Evolutionary conservation across 139 green algal species (phyloP), one percentile per base, ranked within the genome.

Genomic region (Picochlorum sp.): DNA sequence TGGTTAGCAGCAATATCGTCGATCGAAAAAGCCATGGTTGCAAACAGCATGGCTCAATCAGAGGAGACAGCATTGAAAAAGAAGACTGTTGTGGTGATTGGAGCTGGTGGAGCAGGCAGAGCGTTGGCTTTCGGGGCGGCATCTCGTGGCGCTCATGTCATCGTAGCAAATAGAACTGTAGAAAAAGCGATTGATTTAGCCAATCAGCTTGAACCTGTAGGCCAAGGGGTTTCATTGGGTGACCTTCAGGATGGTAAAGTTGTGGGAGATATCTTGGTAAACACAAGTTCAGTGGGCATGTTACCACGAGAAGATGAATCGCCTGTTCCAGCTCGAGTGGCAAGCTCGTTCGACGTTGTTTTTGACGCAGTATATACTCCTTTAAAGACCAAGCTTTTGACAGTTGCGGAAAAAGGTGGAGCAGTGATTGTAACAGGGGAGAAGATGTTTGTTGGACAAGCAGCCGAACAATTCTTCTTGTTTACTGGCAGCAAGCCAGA

Each of bases 331-430:
- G 59, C 61, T 8, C 44, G 55, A 1, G 81, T 69, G 2, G 33
- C 94, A n/a, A 30, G n/a, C 2, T 20, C 31, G 30, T 86, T 73
- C 36, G 22, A 71, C 36, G 63, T 97, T 2, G 93, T 96, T 10
- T 99, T 99, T 77, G 92, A 99, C 52, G 93, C 93, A 0, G 82
- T 99, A 8, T 99, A 99, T 82, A 97, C 84, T 1, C 92, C 92
- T 16, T 69, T 94, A 54, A 61, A 91, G 26, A 98, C 91, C 2
- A 77, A 59, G 41, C 71, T 96, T 61, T 72, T 96, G 32, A 59
- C 53, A 33, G 75, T 91, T 20, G 84, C 80, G 10, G 29, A 50
- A 6, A 65, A 31, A 3, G 61, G 30, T 7, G 84, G 84, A 6
- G 78, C 61, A 25, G 52, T 13, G 3, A 50, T 73, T 7, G 84